Evolutionary conservation across 2,329 filamentous ascomycete species (phyloP), one percentile per base, ranked within the genome.

Genomic region (Penicillium sp.): DNA sequence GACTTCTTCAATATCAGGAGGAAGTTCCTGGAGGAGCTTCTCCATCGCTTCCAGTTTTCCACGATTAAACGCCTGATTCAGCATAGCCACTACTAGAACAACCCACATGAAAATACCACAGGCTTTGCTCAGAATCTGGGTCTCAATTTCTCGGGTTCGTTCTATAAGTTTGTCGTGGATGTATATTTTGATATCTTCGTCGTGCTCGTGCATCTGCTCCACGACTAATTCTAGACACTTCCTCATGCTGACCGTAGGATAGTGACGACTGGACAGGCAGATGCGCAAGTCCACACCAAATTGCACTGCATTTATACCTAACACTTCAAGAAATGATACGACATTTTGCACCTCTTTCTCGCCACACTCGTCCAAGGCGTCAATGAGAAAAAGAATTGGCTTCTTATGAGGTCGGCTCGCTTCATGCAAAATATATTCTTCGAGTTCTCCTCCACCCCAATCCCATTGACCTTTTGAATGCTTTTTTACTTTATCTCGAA

Each of bases 361-460:
- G 6, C 77, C 67, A 55, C 77, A 80, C 60, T 82, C 80, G 38
- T 82, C 79, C 1, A 81, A 66, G 0, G 79, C 79, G 52, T 81
- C 78, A 1, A 73, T 65, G 35, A 56, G 46, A 51, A 56, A 28
- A 20, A 56, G 3, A 5, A 51, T 50, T 3, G 24, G 47, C 9
- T 52, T 24, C 18, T 18, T 14, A 16, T 55, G 24, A 20, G 24
- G 16, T 33, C 12, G 11, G 8, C n/a, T 42, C 23, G 16, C 20
- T 30, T 50, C 53, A 12, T 20, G 23, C 11, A n/a, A 30, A n/a
- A 56, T 9, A 21, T 51, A 56, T 11, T 56, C 26, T 26, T 56
- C 5, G n/a, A 56, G 46, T 24, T 56, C 53, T 14, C 24, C 53
- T n/a, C 40, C 18, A 5, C 38, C 14, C 55, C 48, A 55, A 1